Conservation (phyloP, 768 basidiomycete genomes). For the Suillus spraguei region DNA sequence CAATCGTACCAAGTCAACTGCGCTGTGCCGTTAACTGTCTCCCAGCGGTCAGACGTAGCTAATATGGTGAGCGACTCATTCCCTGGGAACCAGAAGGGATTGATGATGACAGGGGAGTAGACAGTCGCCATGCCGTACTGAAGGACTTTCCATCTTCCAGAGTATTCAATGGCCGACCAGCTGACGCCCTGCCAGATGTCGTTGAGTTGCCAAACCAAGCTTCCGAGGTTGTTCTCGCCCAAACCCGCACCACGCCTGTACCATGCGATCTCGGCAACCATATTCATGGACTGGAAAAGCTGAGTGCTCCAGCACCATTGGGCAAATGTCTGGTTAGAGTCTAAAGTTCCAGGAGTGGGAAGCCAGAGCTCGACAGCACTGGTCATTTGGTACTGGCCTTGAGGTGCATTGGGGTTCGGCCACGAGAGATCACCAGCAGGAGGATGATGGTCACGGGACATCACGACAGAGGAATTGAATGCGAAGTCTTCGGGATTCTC, state of each 20-base stretch:
- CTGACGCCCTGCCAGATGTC: conserved; percentile 63
- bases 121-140: conserved; percentile 50
- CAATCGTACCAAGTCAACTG: conserved; percentile 63
- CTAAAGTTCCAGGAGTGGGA: conserved; percentile 48
- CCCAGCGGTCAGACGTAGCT: conserved; percentile 56
- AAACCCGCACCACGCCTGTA: conserved; percentile 61
- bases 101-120: conserved; percentile 51
- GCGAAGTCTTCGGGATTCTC: conserved; percentile 50
- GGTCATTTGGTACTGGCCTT: conserved; percentile 57
- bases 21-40: conserved; percentile 45
- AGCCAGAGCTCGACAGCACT: conserved; percentile 55
- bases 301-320: conserved; percentile 69
- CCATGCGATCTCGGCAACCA: conserved; percentile 60
- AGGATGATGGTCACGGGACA: conserved; percentile 58
- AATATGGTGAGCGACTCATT: conserved; percentile 50
- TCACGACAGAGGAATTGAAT: conserved; percentile 60
- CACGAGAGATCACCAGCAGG: conserved; percentile 53
- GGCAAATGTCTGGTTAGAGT: conserved; percentile 59
- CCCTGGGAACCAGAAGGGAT: conserved; percentile 57
- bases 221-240: conserved; percentile 60
- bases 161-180: conserved; percentile 59
- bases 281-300: conserved; percentile 60
- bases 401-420: conserved; percentile 56
- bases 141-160: conserved; percentile 61
- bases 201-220: conserved; percentile 61